Evolutionary conservation across 176 grass and related monocot genomes (phyloP).

Genomic region (Aegilops tauschii): DNA sequence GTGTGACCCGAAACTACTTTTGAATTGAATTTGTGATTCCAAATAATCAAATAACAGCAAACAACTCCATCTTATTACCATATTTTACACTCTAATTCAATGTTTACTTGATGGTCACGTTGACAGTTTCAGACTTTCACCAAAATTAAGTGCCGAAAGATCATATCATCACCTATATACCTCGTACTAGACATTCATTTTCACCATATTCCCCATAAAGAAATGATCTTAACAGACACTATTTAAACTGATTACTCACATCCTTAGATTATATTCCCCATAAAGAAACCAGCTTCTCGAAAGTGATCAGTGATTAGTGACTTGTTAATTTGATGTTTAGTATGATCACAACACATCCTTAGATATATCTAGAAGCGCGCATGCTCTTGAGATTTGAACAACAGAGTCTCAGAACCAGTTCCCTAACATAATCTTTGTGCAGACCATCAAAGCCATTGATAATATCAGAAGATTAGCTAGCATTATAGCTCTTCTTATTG

Average conservation of each 20-base stretch:
- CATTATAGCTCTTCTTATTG: no score
- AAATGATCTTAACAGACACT: not conserved
- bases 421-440: no score
- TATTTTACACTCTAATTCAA: no score
- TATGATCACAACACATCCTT: not conserved
- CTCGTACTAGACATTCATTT: no score
- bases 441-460: no score
- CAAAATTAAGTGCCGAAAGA: not conserved
- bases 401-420: no score
- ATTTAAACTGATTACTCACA: constrained; percentile 14
- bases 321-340: not conserved
- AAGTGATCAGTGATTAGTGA: not conserved
- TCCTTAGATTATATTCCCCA: not conserved
- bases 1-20: constrained; percentile 16
- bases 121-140: not conserved
- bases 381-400: no score
- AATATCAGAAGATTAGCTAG: no score
- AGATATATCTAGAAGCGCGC: not conserved
- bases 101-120: not conserved
- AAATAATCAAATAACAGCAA: not conserved
- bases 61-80: not conserved
- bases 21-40: not conserved
- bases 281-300: not conserved
- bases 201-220: not conserved
- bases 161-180: no score